Percentiles rank a stretch among this genome's conserved stretches.
phyloP scores from a whole-genome alignment of 176 grass and related monocot species.

The bread wheat (Triticum aestivum) region DNA sequence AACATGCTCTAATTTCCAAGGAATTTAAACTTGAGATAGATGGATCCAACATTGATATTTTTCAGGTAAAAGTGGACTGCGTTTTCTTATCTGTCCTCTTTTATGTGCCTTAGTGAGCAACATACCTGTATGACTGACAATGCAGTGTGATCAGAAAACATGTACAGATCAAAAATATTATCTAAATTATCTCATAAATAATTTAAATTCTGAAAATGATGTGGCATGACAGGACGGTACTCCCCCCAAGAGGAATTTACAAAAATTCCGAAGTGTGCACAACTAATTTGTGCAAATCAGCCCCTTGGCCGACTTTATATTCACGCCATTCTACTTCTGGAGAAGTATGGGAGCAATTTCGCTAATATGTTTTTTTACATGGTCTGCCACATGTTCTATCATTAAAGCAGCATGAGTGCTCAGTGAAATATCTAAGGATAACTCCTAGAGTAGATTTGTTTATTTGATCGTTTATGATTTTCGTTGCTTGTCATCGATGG shows the following conservation, averaged over 20 bases:
- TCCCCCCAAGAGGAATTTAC: not conserved
- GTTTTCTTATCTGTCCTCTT: constrained; percentile 17
- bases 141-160: not conserved
- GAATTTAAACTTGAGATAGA: constrained; percentile 80
- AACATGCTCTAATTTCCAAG: constrained; percentile 67
- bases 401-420: not conserved
- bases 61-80: constrained; percentile 39
- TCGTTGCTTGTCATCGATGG: not conserved
- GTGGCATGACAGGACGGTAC: not conserved
- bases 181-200: not conserved
- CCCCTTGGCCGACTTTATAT: not conserved
- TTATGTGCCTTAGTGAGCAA: not conserved
- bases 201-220: constrained; percentile 2
- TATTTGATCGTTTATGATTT: not conserved
- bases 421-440: not conserved
- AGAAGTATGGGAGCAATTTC: not conserved
- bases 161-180: not conserved
- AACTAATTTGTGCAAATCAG: not conserved
- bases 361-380: not conserved
- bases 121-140: not conserved
- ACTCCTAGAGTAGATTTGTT: not conserved
- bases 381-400: not conserved
- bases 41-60: constrained; percentile 64
- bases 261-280: not conserved
- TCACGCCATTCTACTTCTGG: not conserved